Base-by-base conservation (phyloP, 164 flowering plant species). In the Kalanchoe fedtschenkoi region DNA sequence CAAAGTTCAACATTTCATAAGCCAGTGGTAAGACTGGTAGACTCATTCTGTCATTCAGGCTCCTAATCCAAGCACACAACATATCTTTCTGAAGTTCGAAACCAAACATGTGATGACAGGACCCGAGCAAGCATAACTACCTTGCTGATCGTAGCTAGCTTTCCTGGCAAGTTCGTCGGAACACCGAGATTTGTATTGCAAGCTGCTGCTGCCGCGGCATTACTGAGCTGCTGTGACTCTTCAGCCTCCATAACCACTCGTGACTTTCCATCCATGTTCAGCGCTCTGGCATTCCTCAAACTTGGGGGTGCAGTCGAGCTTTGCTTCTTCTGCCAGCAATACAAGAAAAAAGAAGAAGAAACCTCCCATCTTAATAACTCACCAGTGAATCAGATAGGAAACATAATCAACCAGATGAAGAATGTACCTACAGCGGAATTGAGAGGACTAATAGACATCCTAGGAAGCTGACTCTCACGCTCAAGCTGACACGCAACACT, bases 381-480 rank as follows among this genome's bases (percentile, higher is more conserved):
- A 17, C 44, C n/a, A 41, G n/a, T n/a, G n/a, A n/a, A n/a, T n/a
- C n/a, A n/a, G n/a, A n/a, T n/a, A 21, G 5, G 17, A 3, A 54
- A 21, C 32, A 54, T 53, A 14, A 34, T 37, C 46, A 35, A 32
- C 41, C 60, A 69, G 71, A 63, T 67, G 64, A 61, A 74, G 54
- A 76, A 76, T 83, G 87, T 86, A 89, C 98, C 91, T 92, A 92
- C 95, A 92, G 89, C 64, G 68, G 74, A 64, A 69, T 78, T 78
- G 75, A 82, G 75, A 73, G 95, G 89, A 66, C 72, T 84, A 38
- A 67, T 67, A 4, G 81, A 73, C 34, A 80, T 72, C 74, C 75
- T 80, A 17, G 76, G 76, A 16, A 26, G 4, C 57, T 83, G 92
- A 70, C 88, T n/a, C n/a, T n/a, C n/a, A n/a, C n/a, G n/a, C n/a